Evolutionary conservation across 164 flowering plant genomes (phyloP).

Genomic region (Stephania yunnanensis): DNA sequence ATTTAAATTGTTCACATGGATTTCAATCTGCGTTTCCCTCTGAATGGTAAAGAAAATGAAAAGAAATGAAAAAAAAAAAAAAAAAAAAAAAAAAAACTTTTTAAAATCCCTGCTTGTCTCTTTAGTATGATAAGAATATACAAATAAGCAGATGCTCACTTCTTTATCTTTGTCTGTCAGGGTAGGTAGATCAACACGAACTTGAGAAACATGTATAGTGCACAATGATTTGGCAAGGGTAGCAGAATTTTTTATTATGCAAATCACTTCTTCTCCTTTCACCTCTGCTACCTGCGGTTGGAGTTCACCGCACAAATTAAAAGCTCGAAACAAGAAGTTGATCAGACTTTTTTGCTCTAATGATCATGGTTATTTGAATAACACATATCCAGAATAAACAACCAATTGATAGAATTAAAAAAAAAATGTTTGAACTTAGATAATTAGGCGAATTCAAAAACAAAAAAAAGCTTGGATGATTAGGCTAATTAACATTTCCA

Average conservation of each 20-base stretch:
- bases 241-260: constrained; percentile 68
- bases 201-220: constrained; percentile 73
- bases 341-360: constrained; percentile 6
- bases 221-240: constrained; percentile 71
- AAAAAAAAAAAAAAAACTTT: neutral
- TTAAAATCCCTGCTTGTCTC: neutral
- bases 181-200: constrained; percentile 76
- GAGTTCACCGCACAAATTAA: constrained; percentile 8
- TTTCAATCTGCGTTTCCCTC: neutral
- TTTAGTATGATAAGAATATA: neutral
- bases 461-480: neutral
- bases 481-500: neutral
- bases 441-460: neutral
- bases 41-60: neutral
- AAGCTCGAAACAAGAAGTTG: neutral
- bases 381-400: neutral
- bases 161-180: constrained; percentile 76
- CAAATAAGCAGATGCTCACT: constrained; percentile 27
- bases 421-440: neutral
- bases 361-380: neutral
- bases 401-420: neutral
- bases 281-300: constrained; percentile 58
- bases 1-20: neutral
- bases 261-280: constrained; percentile 68
- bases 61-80: neutral